phyloP scores from a whole-genome alignment of 177 flowering plant species.

The Tripterygium wilfordii region DNA sequence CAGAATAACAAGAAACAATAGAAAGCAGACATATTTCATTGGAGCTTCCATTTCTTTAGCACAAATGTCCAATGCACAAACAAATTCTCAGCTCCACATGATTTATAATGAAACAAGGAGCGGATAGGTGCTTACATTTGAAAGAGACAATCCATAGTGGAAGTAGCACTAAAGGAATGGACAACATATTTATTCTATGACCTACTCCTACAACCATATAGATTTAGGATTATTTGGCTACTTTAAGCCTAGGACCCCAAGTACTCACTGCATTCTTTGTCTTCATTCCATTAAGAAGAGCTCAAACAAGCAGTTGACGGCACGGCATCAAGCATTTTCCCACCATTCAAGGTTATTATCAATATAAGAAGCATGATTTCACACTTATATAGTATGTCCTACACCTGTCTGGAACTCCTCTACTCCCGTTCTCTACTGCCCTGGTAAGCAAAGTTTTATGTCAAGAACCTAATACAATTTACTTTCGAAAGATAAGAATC shows the following conservation, averaged over 20 bases:
- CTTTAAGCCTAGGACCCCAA: slow-evolving; percentile 5
- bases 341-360: no score
- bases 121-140: slow-evolving; percentile 10
- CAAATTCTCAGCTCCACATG: not conserved
- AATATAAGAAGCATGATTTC: no score
- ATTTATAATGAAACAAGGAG: slow-evolving; percentile 20
- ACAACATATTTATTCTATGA: slow-evolving; percentile 16
- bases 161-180: slow-evolving; percentile 20
- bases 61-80: slow-evolving; percentile 6
- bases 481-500: no score
- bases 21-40: slow-evolving; percentile 22
- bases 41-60: slow-evolving; percentile 20
- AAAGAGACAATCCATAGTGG: slow-evolving; percentile 24
- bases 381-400: no score
- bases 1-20: slow-evolving; percentile 15
- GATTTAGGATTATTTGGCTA: not conserved
- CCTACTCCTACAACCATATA: slow-evolving; percentile 6
- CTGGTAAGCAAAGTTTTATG: no score
- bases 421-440: no score
- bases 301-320: no score
- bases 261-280: no score
- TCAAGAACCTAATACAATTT: no score
- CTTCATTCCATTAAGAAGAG: no score
- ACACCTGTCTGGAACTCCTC: no score
- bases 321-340: no score